These are phyloP conservation scores for Sporothrix euskadiensis DNA, from an alignment of 2,329 filamentous ascomycete genomes.

Conservation along the genomic window DNA sequence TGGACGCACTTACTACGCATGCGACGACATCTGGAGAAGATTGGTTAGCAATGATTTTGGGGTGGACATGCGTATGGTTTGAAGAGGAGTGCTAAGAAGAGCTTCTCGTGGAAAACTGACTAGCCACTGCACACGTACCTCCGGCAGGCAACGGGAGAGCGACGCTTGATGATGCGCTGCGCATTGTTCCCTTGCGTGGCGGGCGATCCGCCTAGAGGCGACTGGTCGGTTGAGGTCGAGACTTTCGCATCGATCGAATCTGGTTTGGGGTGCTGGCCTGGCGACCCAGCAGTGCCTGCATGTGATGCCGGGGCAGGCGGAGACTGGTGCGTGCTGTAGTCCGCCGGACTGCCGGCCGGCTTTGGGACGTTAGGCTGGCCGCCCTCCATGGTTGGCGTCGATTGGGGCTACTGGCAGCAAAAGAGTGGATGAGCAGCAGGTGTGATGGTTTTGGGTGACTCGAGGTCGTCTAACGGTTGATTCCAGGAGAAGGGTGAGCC, in stretches of 20 bases:
- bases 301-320: not conserved
- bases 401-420: not conserved
- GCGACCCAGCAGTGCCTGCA: not conserved
- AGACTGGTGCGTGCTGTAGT: not conserved
- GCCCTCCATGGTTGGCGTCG: not conserved
- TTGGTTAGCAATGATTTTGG: not conserved
- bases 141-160: conserved; percentile 34
- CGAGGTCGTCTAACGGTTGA: not conserved
- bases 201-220: not conserved
- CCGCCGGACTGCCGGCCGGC: not conserved
- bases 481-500: not conserved
- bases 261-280: not conserved
- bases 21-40: conserved; percentile 32
- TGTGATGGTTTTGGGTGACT: not conserved
- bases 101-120: not conserved
- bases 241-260: not conserved
- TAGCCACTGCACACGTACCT: conserved; percentile 23
- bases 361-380: conserved; percentile 1
- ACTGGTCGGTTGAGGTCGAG: conserved; percentile 5
- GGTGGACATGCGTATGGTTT: not conserved
- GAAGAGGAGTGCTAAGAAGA: not conserved
- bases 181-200: conserved; percentile 7
- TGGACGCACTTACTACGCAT: conserved; percentile 36
- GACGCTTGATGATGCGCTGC: conserved; percentile 32
- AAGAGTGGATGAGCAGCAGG: not conserved